Percentiles rank a stretch among this genome's conserved stretches.
Evolutionary conservation across 129 eudicot species (phyloP).

Genomic region (Chrysanthemum makinoi): DNA sequence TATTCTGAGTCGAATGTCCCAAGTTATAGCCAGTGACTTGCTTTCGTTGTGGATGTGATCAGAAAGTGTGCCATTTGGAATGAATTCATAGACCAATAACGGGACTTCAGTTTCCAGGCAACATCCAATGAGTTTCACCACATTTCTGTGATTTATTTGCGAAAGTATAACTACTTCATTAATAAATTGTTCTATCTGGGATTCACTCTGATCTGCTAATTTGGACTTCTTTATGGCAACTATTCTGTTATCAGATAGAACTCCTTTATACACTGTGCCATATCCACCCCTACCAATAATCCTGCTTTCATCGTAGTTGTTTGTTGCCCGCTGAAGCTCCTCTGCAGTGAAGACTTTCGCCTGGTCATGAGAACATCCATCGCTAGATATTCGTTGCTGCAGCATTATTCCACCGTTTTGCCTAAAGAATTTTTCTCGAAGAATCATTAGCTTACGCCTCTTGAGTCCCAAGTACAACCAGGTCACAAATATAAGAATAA

Average conservation of each 20-base stretch:
- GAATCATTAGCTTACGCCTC: constrained; percentile 19
- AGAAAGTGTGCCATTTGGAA: constrained; percentile 47
- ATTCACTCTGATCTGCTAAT: constrained; percentile 10
- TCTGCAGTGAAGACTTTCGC: constrained; percentile 30
- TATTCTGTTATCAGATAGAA: constrained; percentile 24
- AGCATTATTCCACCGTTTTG: constrained; percentile 53
- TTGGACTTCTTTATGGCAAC: constrained; percentile 48
- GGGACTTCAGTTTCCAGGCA: constrained; percentile 37
- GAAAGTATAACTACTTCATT: constrained; percentile 43
- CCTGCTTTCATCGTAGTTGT: constrained; percentile 38
- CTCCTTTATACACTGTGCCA: constrained; percentile 49
- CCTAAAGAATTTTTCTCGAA: constrained; percentile 31
- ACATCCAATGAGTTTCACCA: constrained; percentile 38
- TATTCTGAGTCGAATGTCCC: constrained; percentile 31
- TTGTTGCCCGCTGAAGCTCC: constrained; percentile 43
- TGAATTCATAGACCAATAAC: constrained; percentile 28
- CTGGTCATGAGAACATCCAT: constrained; percentile 16
- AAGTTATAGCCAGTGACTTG: constrained; percentile 17
- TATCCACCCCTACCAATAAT: constrained; percentile 48
- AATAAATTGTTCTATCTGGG: constrained; percentile 46
- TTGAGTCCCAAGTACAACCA: constrained; percentile 30
- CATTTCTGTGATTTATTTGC: constrained; percentile 37
- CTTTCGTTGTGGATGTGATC: constrained; percentile 33
- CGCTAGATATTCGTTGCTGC: constrained; percentile 30
- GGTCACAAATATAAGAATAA: background rate